A percentile compares a stretch with the other conserved stretches of the same genome.
Conservation (phyloP, 1,284 basidiomycete species). For the Marasmius oreades region DNA sequence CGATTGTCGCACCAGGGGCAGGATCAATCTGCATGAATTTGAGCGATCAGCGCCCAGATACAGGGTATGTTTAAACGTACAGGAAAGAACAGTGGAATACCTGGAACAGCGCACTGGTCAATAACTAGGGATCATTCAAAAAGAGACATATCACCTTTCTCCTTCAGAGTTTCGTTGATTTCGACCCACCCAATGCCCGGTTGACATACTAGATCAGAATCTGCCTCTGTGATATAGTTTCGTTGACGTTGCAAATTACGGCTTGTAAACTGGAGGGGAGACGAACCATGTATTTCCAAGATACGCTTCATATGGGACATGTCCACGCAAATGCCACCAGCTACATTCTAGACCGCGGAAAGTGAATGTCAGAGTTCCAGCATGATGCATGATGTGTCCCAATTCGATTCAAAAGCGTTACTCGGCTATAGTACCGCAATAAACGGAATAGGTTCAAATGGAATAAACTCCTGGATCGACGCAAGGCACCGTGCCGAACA, state of each 20-base stretch:
- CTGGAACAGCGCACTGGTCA: slow-evolving; percentile 22
- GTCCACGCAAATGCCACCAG: slow-evolving; percentile 83
- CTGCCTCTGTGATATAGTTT: slow-evolving; percentile 47
- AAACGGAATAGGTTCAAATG: not conserved
- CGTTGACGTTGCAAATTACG: slow-evolving; percentile 7
- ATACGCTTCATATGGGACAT: slow-evolving; percentile 85
- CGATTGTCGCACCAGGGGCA: slow-evolving; percentile 78
- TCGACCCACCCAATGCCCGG: slow-evolving; percentile 87
- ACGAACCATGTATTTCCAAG: slow-evolving; percentile 68
- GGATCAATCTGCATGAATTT: slow-evolving; percentile 63
- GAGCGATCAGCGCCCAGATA: not conserved
- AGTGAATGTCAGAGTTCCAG: not conserved
- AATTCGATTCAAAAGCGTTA: no score
- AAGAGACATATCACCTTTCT: slow-evolving; percentile 42
- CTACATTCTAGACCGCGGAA: slow-evolving; percentile 34
- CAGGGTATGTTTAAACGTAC: slow-evolving; percentile 40
- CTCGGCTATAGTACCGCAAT: not conserved
- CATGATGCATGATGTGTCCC: not conserved
- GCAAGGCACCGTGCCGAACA: not conserved
- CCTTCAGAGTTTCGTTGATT: slow-evolving; percentile 72
- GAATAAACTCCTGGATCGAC: not conserved
- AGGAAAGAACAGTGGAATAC: slow-evolving; percentile 86
- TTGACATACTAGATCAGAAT: slow-evolving; percentile 81
- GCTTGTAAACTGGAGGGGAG: not conserved
- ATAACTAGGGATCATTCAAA: not conserved